Base-by-base conservation (phyloP, 1,284 basidiomycete genomes). In the Trichosporon faecale region DNA sequence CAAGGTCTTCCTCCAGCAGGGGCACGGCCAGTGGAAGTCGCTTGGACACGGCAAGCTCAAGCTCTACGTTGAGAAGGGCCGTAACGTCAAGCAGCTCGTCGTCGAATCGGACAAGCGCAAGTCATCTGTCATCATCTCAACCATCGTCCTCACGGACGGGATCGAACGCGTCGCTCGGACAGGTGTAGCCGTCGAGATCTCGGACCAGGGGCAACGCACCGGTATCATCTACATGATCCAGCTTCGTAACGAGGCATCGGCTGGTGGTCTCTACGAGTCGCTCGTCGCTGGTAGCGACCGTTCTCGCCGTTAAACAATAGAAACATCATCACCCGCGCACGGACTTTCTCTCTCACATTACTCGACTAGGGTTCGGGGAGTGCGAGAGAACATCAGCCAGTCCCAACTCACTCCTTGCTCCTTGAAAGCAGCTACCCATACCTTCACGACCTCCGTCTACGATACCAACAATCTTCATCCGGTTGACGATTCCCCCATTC, bases 221-320 rank as follows among this genome's bases (percentile, higher is more conserved):
- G 97, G 97, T 12, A 91, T 98, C 79, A 87, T 99, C 69, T 98
- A 99, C 81, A 98, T 99, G 96, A 89, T 99, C 68, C 94, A 97
- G 83, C 84, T 95, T 57, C 88, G 92, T 75, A 96, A 92, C 81
- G 97, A 99, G 83, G 88, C 88, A 68, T 90, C 90, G 14, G 94
- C 96, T 8, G 88, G 87, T 18, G 93, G 91, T 1, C 83, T 99
- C 67, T 98, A 94, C 80, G 91, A 93, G 76, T 91, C 89, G 81
- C 86, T 99, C 76, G 85, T 99, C 33, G 90, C 89, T 68, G 96
- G 96, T 35, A 94, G 93, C 57, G 93, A 95, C 82, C 87, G 94
- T 23, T 79, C 78, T 71, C 18, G 74, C 14, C 57, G 57, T n/a
- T 61, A 31, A 33, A 31, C 29, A 14, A 12, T 33, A 33, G 49